Evolutionary conservation across 495 filamentous ascomycete genomes (phyloP), one percentile per base, ranked within the genome.

Genomic region (Aspergillus steynii): DNA sequence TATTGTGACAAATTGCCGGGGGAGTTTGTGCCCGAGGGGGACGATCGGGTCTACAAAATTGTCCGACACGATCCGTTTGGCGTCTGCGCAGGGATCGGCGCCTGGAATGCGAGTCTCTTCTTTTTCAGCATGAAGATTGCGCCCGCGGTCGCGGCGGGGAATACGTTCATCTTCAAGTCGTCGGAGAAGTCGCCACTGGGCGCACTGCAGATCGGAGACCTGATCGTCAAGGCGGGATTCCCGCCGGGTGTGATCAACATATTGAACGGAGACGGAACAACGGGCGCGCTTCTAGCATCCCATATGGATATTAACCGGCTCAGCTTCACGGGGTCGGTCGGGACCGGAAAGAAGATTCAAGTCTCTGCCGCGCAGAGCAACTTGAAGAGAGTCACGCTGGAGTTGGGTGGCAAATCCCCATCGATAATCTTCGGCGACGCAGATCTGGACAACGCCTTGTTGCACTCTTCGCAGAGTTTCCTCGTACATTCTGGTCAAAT

Each of bases 91-190:
- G 61, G 61, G 3, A 63, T 63, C 25, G 61, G 50, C n/a, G 53
- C 56, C 8, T 63, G 61, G 61, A 63, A 63, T 37, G 61, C 61
- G 5, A 63, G 55, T 4, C 58, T 63, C 42, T 20, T 63, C 42
- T 63, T 59, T 51, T 28, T 63, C 15, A 51, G 50, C 9, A 59
- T 56, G 61, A 63, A 63, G 51, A 47, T 63, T 27, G 61, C 61
- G 10, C 61, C 61, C 9, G 61, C 61, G 6, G 14, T 63, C 32
- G 61, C 61, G 1, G 61, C 61, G 2, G 61, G 61, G 12, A 63
- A 63, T n/a, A 53, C 51, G 3, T 53, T 29, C 51, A 31, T 53
- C 51, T 53, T 53, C 51, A 53, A 53, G 12, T 6, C 51, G 51
- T 53, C 51, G 27, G 51, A 53, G n/a, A 53, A 53, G 29, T 53